These are phyloP conservation scores for Metarhizium robertsii DNA, from an alignment of 2,329 filamentous ascomycete genomes.

Conservation along the genomic window DNA sequence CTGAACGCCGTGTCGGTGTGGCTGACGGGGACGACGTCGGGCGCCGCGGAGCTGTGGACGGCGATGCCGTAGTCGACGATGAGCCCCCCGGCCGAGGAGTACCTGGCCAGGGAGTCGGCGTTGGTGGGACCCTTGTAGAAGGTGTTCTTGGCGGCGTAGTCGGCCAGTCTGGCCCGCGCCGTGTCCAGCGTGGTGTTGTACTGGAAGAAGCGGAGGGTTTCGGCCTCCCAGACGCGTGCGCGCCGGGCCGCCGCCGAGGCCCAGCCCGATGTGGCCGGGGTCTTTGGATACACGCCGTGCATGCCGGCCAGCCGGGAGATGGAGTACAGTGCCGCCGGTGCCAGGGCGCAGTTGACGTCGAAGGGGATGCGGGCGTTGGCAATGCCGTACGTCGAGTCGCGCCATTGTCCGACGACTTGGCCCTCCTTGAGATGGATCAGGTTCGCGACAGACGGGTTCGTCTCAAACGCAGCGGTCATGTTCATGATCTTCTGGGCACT, in stretches of 20 bases:
- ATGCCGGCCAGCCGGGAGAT: no score
- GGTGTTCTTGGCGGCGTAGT: conserved; percentile 31
- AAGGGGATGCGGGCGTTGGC: no score
- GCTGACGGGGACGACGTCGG: conserved; percentile 36
- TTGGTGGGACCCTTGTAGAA: conserved; percentile 37
- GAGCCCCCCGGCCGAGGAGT: conserved; percentile 20
- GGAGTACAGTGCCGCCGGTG: no score
- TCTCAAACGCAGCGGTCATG: conserved; percentile 41
- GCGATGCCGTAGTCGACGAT: conserved; percentile 47
- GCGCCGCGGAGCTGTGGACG: conserved; percentile 40
- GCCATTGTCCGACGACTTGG: no score
- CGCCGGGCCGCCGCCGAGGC: no score
- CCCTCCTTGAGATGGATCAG: conserved; percentile 36
- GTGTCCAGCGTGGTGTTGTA: conserved; percentile 27
- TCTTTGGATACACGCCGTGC: no score
- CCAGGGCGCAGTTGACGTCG: no score
- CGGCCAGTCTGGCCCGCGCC: conserved; percentile 36
- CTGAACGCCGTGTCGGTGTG: conserved; percentile 58
- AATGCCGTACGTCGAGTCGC: no score
- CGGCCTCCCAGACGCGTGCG: conserved; percentile 43
- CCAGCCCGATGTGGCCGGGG: no score
- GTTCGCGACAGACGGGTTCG: conserved; percentile 40
- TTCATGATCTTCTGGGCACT: conserved; percentile 16
- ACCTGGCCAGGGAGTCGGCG: conserved; percentile 24
- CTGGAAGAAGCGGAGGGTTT: conserved; percentile 49